phyloP scores from a whole-genome alignment of 306 rosid species.

The Castanospermum australe region DNA sequence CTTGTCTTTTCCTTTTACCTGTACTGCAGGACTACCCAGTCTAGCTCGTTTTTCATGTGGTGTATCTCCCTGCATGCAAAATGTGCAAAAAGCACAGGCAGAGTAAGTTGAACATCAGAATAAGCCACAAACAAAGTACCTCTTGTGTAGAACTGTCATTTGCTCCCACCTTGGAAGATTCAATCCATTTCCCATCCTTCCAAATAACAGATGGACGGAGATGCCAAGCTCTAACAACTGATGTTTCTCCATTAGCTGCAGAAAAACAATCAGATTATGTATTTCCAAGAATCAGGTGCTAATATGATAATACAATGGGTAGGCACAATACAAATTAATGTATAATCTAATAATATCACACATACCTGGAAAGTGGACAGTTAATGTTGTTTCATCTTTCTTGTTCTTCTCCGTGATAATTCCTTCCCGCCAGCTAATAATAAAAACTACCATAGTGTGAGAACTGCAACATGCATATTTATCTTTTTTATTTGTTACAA shows the following conservation, averaged over 20 bases:
- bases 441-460: constrained; percentile 17
- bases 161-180: constrained; percentile 46
- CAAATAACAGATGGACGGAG: constrained; percentile 89
- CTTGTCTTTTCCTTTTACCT: constrained; percentile 61
- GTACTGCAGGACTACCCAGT: constrained; percentile 54
- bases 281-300: constrained; percentile 4
- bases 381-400: constrained; percentile 71
- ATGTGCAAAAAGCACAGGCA: constrained; percentile 27
- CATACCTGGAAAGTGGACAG: constrained; percentile 83
- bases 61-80: constrained; percentile 67
- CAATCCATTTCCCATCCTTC: constrained; percentile 94
- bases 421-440: constrained; percentile 95
- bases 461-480: neutral
- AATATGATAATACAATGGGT: neutral
- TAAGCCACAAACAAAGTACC: constrained; percentile 46
- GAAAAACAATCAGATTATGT: constrained; percentile 21
- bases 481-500: neutral
- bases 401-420: constrained; percentile 74
- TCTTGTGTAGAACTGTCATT: constrained; percentile 48
- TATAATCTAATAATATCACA: neutral
- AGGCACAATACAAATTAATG: neutral
- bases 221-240: constrained; percentile 83
- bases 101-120: constrained; percentile 15
- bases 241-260: constrained; percentile 79
- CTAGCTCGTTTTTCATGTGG: constrained; percentile 85